Conservation (phyloP, 1,284 basidiomycete species). For the Trametes pubescens region DNA sequence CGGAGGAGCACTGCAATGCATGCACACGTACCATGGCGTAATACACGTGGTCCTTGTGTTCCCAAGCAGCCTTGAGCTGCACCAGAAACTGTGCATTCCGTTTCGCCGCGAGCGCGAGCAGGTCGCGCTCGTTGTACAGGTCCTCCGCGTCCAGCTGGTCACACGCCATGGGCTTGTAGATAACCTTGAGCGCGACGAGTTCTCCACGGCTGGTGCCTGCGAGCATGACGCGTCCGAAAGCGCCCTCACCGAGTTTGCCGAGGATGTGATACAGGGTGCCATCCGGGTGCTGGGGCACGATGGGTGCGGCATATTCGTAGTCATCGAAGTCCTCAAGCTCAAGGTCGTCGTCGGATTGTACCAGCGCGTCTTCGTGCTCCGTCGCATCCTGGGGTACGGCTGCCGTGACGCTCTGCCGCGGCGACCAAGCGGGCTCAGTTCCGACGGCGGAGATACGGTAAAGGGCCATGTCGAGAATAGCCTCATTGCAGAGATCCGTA, state of each 20-base stretch:
- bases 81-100: constrained; percentile 9
- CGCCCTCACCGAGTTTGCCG: constrained; percentile 27
- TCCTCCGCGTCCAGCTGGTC: neutral
- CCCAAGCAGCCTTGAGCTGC: constrained; percentile 30
- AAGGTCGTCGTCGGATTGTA: neutral
- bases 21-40: constrained; percentile 36
- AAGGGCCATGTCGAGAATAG: neutral
- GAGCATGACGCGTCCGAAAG: constrained; percentile 28
- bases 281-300: constrained; percentile 3
- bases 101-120: constrained; percentile 19
- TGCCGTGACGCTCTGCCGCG: neutral
- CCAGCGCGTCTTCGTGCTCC: neutral
- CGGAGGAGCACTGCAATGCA: neutral
- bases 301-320: neutral
- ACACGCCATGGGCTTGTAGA: constrained; percentile 33
- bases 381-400: neutral
- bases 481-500: neutral
- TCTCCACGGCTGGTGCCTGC: constrained; percentile 12
- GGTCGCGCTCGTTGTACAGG: constrained; percentile 23
- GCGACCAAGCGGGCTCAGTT: constrained; percentile 11
- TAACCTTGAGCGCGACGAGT: constrained; percentile 36
- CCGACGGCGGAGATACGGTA: neutral
- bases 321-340: neutral
- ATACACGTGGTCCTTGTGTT: constrained; percentile 33
- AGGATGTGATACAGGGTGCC: constrained; percentile 24